Conservation (phyloP, 1,284 basidiomycete species). For the Inonotus obliquus region DNA sequence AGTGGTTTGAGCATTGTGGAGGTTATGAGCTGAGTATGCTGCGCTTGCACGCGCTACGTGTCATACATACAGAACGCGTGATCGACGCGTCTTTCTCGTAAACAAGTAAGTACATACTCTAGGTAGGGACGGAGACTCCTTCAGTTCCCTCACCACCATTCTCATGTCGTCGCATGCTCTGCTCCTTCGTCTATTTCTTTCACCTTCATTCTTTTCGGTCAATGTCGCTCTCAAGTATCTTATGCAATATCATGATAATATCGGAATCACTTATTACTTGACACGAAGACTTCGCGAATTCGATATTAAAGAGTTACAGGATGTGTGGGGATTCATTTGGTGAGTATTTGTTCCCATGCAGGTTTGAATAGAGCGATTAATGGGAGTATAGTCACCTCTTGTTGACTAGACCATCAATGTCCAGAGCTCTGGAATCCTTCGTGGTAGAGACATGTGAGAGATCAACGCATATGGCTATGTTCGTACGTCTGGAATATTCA, state of each 20-base stretch:
- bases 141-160: neutral
- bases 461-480: conserved; percentile 90
- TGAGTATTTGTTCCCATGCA: conserved; percentile 32
- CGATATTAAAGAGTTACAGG: conserved; percentile 77
- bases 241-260: conserved; percentile 84
- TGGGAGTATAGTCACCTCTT: conserved; percentile 71
- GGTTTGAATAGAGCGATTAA: neutral
- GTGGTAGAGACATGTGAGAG: conserved; percentile 82
- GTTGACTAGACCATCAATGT: conserved; percentile 84
- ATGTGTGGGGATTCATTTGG: conserved; percentile 98
- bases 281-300: conserved; percentile 78
- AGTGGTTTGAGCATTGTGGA: conserved; percentile 37
- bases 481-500: conserved; percentile 55
- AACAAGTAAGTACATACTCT: no score
- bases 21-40: conserved; percentile 7
- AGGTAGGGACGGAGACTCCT: no score
- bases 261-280: conserved; percentile 95
- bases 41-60: conserved; percentile 9
- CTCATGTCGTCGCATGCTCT: conserved; percentile 53
- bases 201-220: conserved; percentile 86
- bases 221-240: conserved; percentile 90
- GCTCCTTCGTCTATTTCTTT: conserved; percentile 83
- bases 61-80: neutral
- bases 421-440: conserved; percentile 88
- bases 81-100: conserved; percentile 3